Evolutionary conservation across 176 grass and related monocot species (phyloP), one percentile per base, ranked within the genome.

Genomic region (Eragrostis curvula): DNA sequence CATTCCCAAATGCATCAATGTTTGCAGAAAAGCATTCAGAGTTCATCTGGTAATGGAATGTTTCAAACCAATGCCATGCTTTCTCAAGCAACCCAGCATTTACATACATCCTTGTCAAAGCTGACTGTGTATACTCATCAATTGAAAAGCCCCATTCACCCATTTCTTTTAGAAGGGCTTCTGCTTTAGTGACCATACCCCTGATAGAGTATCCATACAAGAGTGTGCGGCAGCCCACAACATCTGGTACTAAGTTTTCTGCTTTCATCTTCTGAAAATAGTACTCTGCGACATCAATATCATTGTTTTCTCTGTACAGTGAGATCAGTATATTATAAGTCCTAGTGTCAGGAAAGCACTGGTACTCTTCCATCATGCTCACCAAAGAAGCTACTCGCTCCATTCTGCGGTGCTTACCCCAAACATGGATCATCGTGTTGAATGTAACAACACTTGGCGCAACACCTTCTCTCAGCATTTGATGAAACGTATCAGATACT

Each of bases 111-210:
- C 89, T 95, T 4, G 67, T 98, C 84, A 98, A 73, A 92, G 90
- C 90, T 73, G 96, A 91, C 79, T 98, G 96, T 69, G 92, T 88
- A 49, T 98, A 98, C 58, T 98, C 92, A 84, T 98, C 90, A 43
- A 98, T 87, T 72, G 77, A 72, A 74, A 98, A 71, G 5, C 79
- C 82, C 59, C 74, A 71, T 52, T 79, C 60, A 65, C 95, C 79
- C 79, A 98, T 93, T 78, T 95, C 92, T 52, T 89, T 68, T 59
- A 98, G 39, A 85, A 98, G 82, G 39, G 84, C 66, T 93, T 98
- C 92, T 3, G 82, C 92, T 91, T 95, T 89, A 39, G 45, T 43
- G 73, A 91, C 64, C 90, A 93, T 89, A 44, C 90, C 86, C 57
- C 59, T 87, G 68, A 83, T 73, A 68, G 92, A 91, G 94, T 86